Base-by-base conservation (phyloP, 352 stramenopile genomes). In the Globisporangium perplexum region DNA sequence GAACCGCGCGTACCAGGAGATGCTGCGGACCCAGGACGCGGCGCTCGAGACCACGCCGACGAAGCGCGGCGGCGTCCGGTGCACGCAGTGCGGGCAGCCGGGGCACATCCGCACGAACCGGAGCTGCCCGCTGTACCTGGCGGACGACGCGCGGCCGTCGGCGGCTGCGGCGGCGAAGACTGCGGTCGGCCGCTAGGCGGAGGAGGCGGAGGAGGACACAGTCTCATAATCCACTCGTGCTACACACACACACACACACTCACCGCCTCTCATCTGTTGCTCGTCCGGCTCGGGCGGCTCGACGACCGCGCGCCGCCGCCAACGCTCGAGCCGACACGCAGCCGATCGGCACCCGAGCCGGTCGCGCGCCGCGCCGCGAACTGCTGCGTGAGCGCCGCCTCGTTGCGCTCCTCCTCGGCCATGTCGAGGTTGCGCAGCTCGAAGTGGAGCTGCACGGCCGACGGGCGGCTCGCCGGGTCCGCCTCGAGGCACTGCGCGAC, bases 361-460 rank as follows among this genome's bases (percentile, higher is more conserved):
- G 33, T 39, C 8, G 39, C n/a, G 39, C n/a, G 39, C 6, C 39
- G 39, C 18, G 39, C 6, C 20, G n/a, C n/a, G n/a, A 20, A 24
- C 22, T 47, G 48, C 35, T 30, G 23, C 12, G 22, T 14, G 22
- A 44, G 38, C 35, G 48, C 48, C 17, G 15, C 42, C 48, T 54
- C 48, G 17, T 17, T 22, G 4, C 35, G 51, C 39, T 54, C 45
- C 30, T 60, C 54, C n/a, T 46, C 44, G 11, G 20, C 54, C n/a
- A 53, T 20, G 20, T 62, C 56, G 12, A 62, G 24, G n/a, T 55
- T 62, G 31, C 75, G 57, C 39, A 87, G 60, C 26, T 74, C 69
- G 52, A 81, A 92, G 56, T 88, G 80, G 51, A 92, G 60, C 59
- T 89, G 65, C 31, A 92, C 41, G 7, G 81, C 77, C 3, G 69